phyloP scores from a whole-genome alignment of 2,329 filamentous ascomycete genomes.

The Fusarium euwallaceae region DNA sequence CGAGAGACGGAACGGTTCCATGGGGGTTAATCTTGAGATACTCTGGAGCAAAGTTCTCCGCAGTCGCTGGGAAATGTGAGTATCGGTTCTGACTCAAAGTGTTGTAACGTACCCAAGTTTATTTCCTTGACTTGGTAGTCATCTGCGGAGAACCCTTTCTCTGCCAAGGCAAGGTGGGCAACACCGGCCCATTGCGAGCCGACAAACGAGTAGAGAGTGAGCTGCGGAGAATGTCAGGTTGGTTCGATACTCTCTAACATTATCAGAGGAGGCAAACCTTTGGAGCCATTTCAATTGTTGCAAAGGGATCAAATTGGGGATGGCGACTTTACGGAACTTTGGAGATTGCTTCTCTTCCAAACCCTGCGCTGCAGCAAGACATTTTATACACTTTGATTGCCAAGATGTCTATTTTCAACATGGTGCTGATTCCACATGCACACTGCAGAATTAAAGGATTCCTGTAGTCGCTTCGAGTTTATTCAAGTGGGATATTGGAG shows the following conservation, averaged over 20 bases:
- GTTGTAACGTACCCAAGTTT: conserved; percentile 12
- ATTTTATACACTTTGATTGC: neutral
- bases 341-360: neutral
- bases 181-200: conserved; percentile 39
- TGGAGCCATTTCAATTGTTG: neutral
- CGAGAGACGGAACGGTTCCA: conserved; percentile 34
- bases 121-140: conserved; percentile 32
- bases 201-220: conserved; percentile 32
- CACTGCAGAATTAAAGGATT: neutral
- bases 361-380: neutral
- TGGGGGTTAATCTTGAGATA: conserved; percentile 37
- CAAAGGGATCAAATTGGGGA: neutral
- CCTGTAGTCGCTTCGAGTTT: neutral
- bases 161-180: conserved; percentile 32
- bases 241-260: too few species aligned
- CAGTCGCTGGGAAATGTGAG: conserved; percentile 9
- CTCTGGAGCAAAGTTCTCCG: conserved; percentile 30
- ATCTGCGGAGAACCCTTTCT: conserved; percentile 30
- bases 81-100: neutral
- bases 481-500: neutral
- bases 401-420: neutral
- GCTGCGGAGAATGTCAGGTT: neutral
- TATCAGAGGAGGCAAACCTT: neutral
- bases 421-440: neutral
- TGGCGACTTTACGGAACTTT: neutral